Base-by-base conservation (phyloP, 2,329 filamentous ascomycete genomes). In the Fusarium chlamydosporum region DNA sequence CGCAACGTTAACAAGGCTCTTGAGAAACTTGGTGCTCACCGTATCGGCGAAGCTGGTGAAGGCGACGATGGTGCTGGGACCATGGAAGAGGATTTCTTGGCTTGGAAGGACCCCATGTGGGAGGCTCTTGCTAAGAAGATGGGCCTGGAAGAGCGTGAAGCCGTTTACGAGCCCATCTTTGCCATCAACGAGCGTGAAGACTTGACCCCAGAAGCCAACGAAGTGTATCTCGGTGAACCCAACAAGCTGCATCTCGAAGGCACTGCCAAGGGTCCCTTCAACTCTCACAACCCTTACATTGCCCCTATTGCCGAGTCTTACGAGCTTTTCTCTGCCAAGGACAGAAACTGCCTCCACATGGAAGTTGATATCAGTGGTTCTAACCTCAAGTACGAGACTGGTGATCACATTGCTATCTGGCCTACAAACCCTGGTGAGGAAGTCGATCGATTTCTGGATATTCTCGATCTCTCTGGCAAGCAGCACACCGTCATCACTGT, bases 21-120 rank as follows among this genome's bases (percentile, higher is more conserved):
- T 61, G 85, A 89, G 76, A 95, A 92, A 76, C 85, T 97, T 20
- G 96, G 96, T 65, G 96, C 92, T 13, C 86, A 89, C 76, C 88
- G 93, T 72, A 93, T 99, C 72, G 94, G 96, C 45, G 85, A 90
- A 60, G 93, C 94, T 57, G 96, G 96, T 74, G 95, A 98, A 83
- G 96, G 96, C 76, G 96, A 99, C 75, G 96, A 99, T 78, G 96
- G 96, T 69, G 94, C 96, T 70, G 96, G 96, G 65, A 99, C 96
- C 59, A 99, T 99, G 96, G 96, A 99, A 82, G 96, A 99, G 82
- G 96, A 99, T 76, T 99, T 98, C 80, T 83, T 99, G 75, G 93
- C 95, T 71, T 99, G 96, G 96, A 99, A 99, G 83, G 96, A 99
- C 76, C 94, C 94, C 66, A 99, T 99, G 96, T 99, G 96, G 96